Conservation (phyloP, 768 basidiomycete species). For the Lactarius indigo region DNA sequence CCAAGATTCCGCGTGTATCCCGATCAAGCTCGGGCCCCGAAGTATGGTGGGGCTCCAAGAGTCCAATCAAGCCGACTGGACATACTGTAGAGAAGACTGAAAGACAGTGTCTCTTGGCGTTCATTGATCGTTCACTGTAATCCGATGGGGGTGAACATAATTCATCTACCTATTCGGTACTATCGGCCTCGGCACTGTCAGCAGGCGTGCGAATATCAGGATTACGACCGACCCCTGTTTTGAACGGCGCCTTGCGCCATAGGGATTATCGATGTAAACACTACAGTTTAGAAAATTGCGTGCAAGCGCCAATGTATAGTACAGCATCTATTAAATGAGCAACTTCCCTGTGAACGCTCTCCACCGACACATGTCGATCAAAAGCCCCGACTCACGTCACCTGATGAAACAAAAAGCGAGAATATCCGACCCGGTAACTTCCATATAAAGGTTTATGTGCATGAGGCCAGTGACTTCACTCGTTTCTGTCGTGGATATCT, state of each 20-base stretch:
- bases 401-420: neutral
- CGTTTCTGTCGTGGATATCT: conserved; percentile 69
- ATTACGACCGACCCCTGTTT: neutral
- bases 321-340: neutral
- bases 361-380: neutral
- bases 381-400: neutral
- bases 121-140: neutral
- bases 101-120: too few relatives aligned
- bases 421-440: neutral
- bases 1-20: neutral
- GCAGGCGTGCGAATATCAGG: neutral
- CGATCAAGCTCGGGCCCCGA: neutral
- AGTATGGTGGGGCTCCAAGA: neutral
- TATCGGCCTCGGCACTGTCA: neutral
- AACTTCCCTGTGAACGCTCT: neutral
- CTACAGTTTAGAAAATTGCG: neutral
- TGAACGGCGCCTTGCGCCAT: neutral
- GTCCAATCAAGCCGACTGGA: neutral
- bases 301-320: neutral
- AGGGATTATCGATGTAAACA: neutral
- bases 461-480: conserved; percentile 32
- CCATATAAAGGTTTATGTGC: neutral
- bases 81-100: neutral
- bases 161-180: neutral
- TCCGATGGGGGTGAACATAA: neutral